Percentiles rank a stretch among this genome's conserved stretches.
Evolutionary conservation across 208 protist genomes (phyloP).

Genomic region (Strigomonas culicis): DNA sequence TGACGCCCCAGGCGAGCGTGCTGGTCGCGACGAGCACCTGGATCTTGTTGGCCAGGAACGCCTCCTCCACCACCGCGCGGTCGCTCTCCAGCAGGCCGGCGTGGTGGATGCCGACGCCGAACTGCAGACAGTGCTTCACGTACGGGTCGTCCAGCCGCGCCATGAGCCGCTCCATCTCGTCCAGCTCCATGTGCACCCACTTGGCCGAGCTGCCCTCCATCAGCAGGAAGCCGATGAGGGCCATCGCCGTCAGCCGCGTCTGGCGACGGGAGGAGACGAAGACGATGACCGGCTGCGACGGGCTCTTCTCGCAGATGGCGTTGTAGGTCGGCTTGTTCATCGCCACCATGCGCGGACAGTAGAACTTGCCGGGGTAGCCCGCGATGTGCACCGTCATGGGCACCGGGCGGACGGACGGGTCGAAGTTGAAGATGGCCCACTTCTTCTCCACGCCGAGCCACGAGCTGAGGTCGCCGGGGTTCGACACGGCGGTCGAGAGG

Average conservation of each 20-base stretch:
- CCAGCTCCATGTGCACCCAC: constrained; percentile 91
- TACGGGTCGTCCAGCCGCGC: constrained; percentile 77
- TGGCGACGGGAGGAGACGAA: constrained; percentile 99
- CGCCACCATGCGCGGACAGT: constrained; percentile 98
- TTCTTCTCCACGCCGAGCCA: constrained; percentile 97
- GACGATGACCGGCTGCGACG: constrained; percentile 97
- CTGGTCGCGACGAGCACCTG: constrained; percentile 98
- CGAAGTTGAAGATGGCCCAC: constrained; percentile 98
- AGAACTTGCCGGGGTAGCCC: constrained; percentile 96
- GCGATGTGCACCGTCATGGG: constrained; percentile 96
- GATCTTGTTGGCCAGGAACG: constrained; percentile 94
- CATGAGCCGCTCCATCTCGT: constrained; percentile 82
- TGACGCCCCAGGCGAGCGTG: constrained; percentile 99
- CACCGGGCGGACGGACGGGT: constrained; percentile 97
- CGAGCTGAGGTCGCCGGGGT: constrained; percentile 97
- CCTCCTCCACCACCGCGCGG: constrained; percentile 89
- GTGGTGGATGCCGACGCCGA: constrained; percentile 99
- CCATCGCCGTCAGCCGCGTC: constrained; percentile 98
- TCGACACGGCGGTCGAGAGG: constrained; percentile 99
- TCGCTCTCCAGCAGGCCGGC: constrained; percentile 92
- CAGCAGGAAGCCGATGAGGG: constrained; percentile 94
- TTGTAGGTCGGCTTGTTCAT: constrained; percentile 99
- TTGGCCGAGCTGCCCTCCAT: constrained; percentile 92
- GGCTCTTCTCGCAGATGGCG: constrained; percentile 94
- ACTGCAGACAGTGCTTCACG: constrained; percentile 95